Conservation (phyloP, 176 grass and related monocot species). For the Dactylis glomerata region DNA sequence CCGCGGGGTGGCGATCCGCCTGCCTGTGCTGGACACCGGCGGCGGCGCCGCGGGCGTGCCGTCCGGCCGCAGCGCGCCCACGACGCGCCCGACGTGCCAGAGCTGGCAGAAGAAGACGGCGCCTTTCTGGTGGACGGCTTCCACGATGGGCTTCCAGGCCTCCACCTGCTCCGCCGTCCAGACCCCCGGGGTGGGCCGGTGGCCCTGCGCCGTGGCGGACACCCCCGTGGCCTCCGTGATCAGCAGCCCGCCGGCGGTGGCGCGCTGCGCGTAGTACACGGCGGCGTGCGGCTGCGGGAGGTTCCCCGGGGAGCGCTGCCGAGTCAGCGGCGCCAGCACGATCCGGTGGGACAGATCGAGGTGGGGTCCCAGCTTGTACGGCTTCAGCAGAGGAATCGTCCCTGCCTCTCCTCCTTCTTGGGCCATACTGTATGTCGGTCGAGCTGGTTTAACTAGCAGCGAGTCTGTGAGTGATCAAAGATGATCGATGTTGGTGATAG, state of each 20-base stretch:
- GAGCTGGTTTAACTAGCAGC: neutral
- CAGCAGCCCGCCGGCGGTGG: conserved; percentile 30
- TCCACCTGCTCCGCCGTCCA: conserved; percentile 53
- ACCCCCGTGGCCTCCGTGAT: conserved; percentile 41
- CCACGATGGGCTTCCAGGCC: conserved; percentile 44
- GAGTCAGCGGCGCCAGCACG: conserved; percentile 53
- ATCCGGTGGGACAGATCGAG: conserved; percentile 38
- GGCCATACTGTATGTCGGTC: neutral
- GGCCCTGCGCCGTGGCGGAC: conserved; percentile 38
- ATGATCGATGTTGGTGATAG: neutral
- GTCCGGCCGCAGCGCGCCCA: conserved; percentile 13
- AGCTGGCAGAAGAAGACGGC: conserved; percentile 54
- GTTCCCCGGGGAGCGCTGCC: conserved; percentile 39
- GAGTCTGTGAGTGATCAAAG: neutral
- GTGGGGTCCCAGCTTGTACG: conserved; percentile 1
- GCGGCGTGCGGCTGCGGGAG: conserved; percentile 40
- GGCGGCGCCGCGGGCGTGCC: conserved; percentile 21
- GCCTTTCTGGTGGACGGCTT: conserved; percentile 39
- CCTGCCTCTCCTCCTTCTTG: neutral
- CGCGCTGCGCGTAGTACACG: conserved; percentile 47
- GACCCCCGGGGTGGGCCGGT: conserved; percentile 31
- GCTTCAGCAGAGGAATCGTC: conserved; percentile 31
- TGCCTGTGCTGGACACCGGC: conserved; percentile 44
- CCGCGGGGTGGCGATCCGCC: neutral
- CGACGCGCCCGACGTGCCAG: conserved; percentile 42